phyloP scores from a whole-genome alignment of 2,329 filamentous ascomycete genomes.

The Fusarium devonianum region DNA sequence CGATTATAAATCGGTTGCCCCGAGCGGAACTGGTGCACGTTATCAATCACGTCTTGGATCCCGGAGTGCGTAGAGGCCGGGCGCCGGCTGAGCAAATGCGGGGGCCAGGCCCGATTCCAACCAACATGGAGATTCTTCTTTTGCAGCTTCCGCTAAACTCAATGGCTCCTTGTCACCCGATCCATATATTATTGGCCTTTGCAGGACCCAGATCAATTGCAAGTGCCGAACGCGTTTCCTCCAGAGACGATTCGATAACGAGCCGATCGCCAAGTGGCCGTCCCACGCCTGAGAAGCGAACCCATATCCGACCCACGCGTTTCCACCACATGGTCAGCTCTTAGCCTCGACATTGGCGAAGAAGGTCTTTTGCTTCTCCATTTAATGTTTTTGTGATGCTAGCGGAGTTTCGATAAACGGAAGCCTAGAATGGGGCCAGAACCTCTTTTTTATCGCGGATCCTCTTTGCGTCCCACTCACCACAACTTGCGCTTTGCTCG shows the following conservation, averaged over 20 bases:
- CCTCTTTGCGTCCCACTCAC: too few relatives aligned
- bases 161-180: not conserved
- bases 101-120: too few relatives aligned
- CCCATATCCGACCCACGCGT: slow-evolving; percentile 22
- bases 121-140: slow-evolving; percentile 2
- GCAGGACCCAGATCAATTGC: not conserved
- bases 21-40: too few relatives aligned
- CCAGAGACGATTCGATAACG: not conserved
- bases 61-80: too few relatives aligned
- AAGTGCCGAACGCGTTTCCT: not conserved
- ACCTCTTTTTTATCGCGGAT: not conserved
- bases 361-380: slow-evolving; percentile 1
- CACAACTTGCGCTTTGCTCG: too few relatives aligned
- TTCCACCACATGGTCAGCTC: slow-evolving; percentile 28
- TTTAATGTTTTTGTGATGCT: not conserved
- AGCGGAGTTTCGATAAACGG: slow-evolving; percentile 11
- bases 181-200: not conserved
- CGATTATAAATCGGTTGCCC: too few relatives aligned
- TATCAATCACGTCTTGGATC: too few relatives aligned
- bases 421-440: slow-evolving; percentile 17
- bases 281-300: not conserved
- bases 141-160: slow-evolving; percentile 17
- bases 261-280: not conserved
- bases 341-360: slow-evolving; percentile 22
- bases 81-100: too few relatives aligned